Evolutionary conservation across 257 asterid genomes (phyloP).

Genomic region (Henckelia pumila): DNA sequence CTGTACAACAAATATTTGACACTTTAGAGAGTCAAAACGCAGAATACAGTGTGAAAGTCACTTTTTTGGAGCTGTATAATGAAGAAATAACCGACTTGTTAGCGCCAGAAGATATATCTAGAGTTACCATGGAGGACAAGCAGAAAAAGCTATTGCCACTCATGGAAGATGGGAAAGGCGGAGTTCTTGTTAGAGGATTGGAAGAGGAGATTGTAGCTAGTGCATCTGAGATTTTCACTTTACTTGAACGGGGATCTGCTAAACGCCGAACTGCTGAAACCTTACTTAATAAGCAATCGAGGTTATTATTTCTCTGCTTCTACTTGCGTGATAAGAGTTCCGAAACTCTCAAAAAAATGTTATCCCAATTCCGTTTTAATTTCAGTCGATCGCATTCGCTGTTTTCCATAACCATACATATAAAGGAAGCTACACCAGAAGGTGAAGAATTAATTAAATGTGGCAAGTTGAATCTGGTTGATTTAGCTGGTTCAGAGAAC

Average conservation of each 20-base stretch:
- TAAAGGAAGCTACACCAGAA: conserved; percentile 88
- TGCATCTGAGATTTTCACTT: conserved; percentile 68
- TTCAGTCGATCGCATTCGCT: conserved; percentile 94
- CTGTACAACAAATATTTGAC: conserved; percentile 80
- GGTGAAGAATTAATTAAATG: conserved; percentile 90
- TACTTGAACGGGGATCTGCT: conserved; percentile 83
- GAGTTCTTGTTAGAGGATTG: conserved; percentile 83
- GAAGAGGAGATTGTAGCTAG: conserved; percentile 84
- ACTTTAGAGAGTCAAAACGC: conserved; percentile 81
- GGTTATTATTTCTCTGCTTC: conserved; percentile 38
- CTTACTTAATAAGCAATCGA: conserved; percentile 77
- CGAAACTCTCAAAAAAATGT: neutral
- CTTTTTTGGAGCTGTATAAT: conserved; percentile 81
- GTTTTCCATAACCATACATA: conserved; percentile 84
- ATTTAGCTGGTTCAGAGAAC: conserved; percentile 91
- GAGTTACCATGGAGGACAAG: conserved; percentile 60
- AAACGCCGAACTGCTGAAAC: conserved; percentile 91
- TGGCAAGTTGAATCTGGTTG: conserved; percentile 87
- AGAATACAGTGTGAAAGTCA: conserved; percentile 82
- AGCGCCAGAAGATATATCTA: conserved; percentile 77
- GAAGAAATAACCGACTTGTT: conserved; percentile 85
- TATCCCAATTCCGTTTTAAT: conserved; percentile 24
- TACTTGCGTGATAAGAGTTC: neutral
- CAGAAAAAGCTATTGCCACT: conserved; percentile 81
- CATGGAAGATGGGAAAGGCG: conserved; percentile 95